phyloP scores from a whole-genome alignment of 331 rosid genomes.

The Erythrophleum ivorense region DNA sequence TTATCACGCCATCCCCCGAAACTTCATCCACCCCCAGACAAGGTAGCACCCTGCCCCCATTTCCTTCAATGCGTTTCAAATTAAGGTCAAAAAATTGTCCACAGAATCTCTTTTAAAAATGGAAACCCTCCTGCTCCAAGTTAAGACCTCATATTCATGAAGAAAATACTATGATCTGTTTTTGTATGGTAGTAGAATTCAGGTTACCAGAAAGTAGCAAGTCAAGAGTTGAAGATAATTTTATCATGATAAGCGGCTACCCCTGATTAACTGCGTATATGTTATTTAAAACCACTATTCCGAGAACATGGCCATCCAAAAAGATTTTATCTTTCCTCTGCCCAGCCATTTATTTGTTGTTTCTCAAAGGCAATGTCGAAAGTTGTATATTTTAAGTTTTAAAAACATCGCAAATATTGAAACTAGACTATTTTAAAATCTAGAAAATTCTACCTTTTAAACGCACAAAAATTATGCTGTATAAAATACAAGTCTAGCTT shows the following conservation, averaged over 20 bases:
- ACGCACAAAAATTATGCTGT: constrained; percentile 13
- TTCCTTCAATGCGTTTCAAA: too few species aligned
- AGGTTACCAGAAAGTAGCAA: background rate
- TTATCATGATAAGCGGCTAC: background rate
- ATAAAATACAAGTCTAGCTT: constrained; percentile 29
- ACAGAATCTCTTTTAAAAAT: too few species aligned
- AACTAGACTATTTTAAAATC: background rate
- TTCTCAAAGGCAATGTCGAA: constrained; percentile 4
- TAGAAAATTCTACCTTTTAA: constrained; percentile 19
- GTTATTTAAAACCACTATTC: constrained; percentile 21
- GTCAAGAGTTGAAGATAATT: constrained; percentile 22
- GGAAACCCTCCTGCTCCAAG: too few species aligned
- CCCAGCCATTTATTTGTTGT: background rate
- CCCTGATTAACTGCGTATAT: too few species aligned
- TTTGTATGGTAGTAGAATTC: background rate
- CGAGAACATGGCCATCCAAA: background rate
- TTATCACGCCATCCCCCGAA: background rate
- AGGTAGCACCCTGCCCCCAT: too few species aligned
- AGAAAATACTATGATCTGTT: background rate
- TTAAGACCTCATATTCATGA: background rate
- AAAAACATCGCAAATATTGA: background rate
- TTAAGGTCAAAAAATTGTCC: too few species aligned
- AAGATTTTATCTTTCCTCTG: background rate
- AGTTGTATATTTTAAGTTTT: background rate
- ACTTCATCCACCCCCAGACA: too few species aligned